Base-by-base conservation (phyloP, 805 yeast species). In the Yamadazyma insecticola region DNA sequence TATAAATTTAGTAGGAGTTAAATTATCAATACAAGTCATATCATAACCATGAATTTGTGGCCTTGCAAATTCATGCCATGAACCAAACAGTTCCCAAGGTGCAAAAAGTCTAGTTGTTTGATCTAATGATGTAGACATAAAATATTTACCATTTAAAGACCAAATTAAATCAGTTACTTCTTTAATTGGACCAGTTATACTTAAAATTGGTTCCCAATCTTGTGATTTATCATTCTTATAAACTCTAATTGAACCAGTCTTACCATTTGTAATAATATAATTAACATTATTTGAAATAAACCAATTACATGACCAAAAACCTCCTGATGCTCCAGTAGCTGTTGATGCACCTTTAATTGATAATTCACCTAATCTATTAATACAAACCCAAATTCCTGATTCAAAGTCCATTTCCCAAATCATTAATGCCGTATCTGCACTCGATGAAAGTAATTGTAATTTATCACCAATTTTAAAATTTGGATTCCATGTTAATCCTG, bases 21-120 rank as follows among this genome's bases (percentile, higher is more conserved):
- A 55, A 9, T 81, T 67, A 22, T 78, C 75, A 6, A 84, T 65
- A 43, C 95, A 78, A 22, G 85, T 70, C 97, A 92, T 88, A 51
- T 92, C 97, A 52, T 87, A 92, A 6, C 99, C 99, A 55, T 92
- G 99, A 41, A 92, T 92, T 56, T 92, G 99, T 0, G 98, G 97
- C 45, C 99, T 74, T 2, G 96, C 86, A 55, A 92, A 81, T 55
- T 92, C 99, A 51, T 81, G 81, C 95, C 96, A 88, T 1, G 79
- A 65, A 6, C 43, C 36, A 2, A 26, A 29, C 0, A 43, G 35
- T 17, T 30, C 30, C 85, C 87, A 82, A 16, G 72, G 74, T 0
- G 95, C 78, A 56, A 72, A 81, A 15, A 92, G 53, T 47, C 98
- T 70, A 0, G 97, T 86, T 0, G 99, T 92, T 59, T 92, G 97